phyloP scores from a whole-genome alignment of 1,139 yeast genomes.

The Kazachstania sp. region DNA sequence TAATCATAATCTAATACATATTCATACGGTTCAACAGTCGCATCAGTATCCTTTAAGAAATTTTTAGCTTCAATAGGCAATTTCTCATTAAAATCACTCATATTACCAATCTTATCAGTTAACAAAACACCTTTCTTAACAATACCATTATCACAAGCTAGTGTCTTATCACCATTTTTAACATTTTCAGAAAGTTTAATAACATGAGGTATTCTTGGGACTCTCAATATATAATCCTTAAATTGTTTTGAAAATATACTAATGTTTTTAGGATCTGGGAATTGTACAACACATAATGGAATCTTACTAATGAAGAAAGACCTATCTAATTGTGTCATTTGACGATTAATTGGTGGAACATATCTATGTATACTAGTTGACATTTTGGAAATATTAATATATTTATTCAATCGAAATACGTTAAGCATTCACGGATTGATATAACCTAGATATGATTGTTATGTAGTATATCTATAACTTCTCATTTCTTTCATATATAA shows the following conservation, averaged over 20 bases:
- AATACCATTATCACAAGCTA: conserved; percentile 26
- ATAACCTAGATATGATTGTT: not conserved
- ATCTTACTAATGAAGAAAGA: conserved; percentile 49
- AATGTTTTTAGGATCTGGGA: conserved; percentile 57
- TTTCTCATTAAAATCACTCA: conserved; percentile 34
- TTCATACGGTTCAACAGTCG: conserved; percentile 45
- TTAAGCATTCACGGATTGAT: conserved; percentile 1
- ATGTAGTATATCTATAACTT: too few species aligned
- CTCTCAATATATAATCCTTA: conserved; percentile 47
- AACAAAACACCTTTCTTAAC: conserved; percentile 54
- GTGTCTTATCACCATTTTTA: conserved; percentile 8
- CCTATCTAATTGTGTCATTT: conserved; percentile 60
- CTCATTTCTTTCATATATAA: too few species aligned
- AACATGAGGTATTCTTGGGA: conserved; percentile 61
- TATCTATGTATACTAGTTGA: conserved; percentile 11
- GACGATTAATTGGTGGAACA: conserved; percentile 59
- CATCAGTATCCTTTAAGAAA: conserved; percentile 41
- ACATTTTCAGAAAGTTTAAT: conserved; percentile 35
- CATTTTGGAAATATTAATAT: conserved; percentile 3
- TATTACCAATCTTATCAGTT: conserved; percentile 41
- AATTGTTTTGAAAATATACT: conserved; percentile 43
- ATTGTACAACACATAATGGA: conserved; percentile 55
- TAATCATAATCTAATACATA: conserved; percentile 59
- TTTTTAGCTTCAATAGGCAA: conserved; percentile 39
- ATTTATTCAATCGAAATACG: not conserved